These are phyloP conservation scores for Fraxinus angustifolia DNA, from an alignment of 305 asterid species.

Conservation along the genomic window DNA sequence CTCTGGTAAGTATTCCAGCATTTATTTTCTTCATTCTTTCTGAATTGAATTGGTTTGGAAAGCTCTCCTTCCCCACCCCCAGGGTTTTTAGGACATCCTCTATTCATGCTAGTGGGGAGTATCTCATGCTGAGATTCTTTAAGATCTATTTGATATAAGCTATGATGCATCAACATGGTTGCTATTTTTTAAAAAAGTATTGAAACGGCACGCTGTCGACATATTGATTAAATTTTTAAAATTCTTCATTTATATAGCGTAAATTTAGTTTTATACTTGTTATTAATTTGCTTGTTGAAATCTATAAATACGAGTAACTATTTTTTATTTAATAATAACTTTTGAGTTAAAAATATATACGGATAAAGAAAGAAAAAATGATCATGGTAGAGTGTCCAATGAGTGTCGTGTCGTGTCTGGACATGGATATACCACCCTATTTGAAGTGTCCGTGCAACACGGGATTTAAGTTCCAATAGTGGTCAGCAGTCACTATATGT, in stretches of 20 bases:
- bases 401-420: neutral
- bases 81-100: neutral
- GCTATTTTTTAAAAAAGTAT: neutral
- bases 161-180: neutral
- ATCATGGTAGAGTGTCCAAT: neutral
- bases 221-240: neutral
- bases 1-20: slow-evolving; percentile 48
- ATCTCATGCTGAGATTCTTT: slow-evolving; percentile 16
- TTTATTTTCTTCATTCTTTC: neutral
- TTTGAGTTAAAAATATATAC: neutral
- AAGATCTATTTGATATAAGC: slow-evolving; percentile 1
- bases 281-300: too few species aligned
- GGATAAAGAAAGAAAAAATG: neutral
- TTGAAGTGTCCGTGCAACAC: neutral
- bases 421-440: neutral
- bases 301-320: too few species aligned
- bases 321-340: too few species aligned
- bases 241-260: too few species aligned
- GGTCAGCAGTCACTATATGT: neutral
- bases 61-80: neutral
- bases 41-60: neutral
- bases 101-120: slow-evolving; percentile 10
- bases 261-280: too few species aligned
- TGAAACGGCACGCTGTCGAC: neutral
- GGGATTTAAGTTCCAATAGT: neutral